Evolutionary conservation across 306 rosid genomes (phyloP).

Genomic region (Dryas alaskensis): DNA sequence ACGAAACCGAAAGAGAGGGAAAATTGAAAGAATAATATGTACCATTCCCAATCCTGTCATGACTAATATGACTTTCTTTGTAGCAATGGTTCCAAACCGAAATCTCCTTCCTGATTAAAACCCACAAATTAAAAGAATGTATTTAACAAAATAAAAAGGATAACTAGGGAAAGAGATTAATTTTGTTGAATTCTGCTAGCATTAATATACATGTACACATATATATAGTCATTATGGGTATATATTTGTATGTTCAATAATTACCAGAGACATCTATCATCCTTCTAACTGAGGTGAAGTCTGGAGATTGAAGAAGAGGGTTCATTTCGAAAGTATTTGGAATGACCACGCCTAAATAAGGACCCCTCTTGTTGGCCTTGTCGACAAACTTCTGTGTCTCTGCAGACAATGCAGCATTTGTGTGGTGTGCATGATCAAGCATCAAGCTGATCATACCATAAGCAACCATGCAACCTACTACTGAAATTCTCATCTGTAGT

Average conservation of each 20-base stretch:
- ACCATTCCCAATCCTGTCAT: constrained; percentile 45
- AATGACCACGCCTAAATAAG: constrained; percentile 53
- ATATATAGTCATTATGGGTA: no score
- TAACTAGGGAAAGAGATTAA: no score
- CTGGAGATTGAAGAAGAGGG: constrained; percentile 49
- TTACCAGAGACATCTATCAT: constrained; percentile 46
- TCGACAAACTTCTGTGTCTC: constrained; percentile 23
- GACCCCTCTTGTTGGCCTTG: constrained; percentile 37
- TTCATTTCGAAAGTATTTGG: constrained; percentile 48
- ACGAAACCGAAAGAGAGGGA: not conserved
- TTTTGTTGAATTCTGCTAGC: no score
- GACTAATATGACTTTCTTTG: constrained; percentile 28
- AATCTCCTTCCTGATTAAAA: constrained; percentile 34
- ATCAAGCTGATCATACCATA: constrained; percentile 11
- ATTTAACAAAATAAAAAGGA: not conserved
- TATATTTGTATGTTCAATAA: not conserved
- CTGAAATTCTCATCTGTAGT: constrained; percentile 22
- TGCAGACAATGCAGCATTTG: constrained; percentile 30
- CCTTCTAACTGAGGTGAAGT: constrained; percentile 26
- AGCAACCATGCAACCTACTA: constrained; percentile 17
- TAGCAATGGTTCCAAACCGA: constrained; percentile 34
- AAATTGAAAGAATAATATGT: not conserved
- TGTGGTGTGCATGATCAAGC: constrained; percentile 22
- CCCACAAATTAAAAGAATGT: not conserved
- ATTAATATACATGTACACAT: no score